phyloP scores from a whole-genome alignment of 345 rosid species.

The Rhodamnia argentea region DNA sequence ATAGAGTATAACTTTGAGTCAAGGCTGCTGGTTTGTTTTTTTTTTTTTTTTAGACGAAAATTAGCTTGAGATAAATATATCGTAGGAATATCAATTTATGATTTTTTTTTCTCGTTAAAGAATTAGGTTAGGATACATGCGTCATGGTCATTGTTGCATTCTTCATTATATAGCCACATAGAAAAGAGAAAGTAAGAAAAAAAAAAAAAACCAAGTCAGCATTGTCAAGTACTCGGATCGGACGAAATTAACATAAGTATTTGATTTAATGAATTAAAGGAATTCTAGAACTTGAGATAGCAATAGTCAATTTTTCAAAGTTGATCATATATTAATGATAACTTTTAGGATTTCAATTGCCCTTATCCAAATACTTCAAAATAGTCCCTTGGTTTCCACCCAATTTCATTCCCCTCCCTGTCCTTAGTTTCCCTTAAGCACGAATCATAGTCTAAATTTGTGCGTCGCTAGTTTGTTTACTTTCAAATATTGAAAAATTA shows the following conservation, averaged over 20 bases:
- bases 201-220: background rate
- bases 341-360: background rate
- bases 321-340: background rate
- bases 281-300: background rate
- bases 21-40: background rate
- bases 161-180: background rate
- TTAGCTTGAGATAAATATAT: background rate
- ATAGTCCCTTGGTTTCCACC: background rate
- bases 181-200: background rate
- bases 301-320: background rate
- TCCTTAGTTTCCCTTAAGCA: background rate
- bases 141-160: background rate
- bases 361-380: background rate
- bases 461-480: background rate
- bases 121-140: background rate
- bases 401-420: background rate
- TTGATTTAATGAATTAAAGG: background rate
- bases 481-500: background rate
- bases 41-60: background rate
- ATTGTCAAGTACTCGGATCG: background rate
- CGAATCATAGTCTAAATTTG: background rate
- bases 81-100: accelerated
- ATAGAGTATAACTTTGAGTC: background rate
- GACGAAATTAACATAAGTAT: background rate
- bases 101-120: background rate